Evolutionary conservation across 495 filamentous ascomycete species (phyloP).

Genomic region (Darksidea phi): DNA sequence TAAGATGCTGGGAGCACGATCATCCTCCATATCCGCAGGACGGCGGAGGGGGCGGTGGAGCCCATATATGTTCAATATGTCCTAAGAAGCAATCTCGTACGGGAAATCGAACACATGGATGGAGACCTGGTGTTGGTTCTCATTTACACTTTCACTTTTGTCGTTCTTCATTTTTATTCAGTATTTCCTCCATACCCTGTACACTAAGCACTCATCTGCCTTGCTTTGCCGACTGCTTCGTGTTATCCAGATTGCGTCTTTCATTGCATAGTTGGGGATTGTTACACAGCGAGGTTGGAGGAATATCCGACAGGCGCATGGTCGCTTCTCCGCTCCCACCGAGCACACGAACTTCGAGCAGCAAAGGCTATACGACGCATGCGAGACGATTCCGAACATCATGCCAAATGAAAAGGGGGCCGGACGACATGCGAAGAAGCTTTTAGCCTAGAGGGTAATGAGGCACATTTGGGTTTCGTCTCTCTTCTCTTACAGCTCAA

Average conservation of each 20-base stretch:
- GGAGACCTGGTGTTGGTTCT: conserved; percentile 10
- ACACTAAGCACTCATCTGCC: conserved; percentile 29
- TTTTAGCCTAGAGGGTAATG: background rate
- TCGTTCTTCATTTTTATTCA: conserved; percentile 8
- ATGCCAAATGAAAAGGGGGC: background rate
- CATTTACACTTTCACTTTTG: conserved; percentile 5
- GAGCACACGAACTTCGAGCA: conserved; percentile 1
- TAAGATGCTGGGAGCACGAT: conserved; percentile 5
- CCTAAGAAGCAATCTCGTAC: too few relatives aligned
- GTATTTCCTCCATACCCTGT: conserved; percentile 31
- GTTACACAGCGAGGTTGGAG: too few relatives aligned
- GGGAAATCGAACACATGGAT: conserved; percentile 5
- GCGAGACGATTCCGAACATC: conserved; percentile 13
- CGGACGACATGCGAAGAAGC: conserved; percentile 12
- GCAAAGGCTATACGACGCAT: conserved; percentile 25
- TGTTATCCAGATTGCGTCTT: background rate
- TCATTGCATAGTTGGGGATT: background rate
- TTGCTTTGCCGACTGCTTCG: background rate
- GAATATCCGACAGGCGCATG: background rate
- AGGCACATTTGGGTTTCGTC: background rate
- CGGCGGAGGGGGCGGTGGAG: too few relatives aligned
- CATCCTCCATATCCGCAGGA: too few relatives aligned
- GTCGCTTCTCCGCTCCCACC: conserved; percentile 3
- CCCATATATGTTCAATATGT: too few relatives aligned
- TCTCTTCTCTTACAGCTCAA: too few relatives aligned